phyloP scores from a whole-genome alignment of 176 grass and related monocot genomes.

The Elaeis guineensis region DNA sequence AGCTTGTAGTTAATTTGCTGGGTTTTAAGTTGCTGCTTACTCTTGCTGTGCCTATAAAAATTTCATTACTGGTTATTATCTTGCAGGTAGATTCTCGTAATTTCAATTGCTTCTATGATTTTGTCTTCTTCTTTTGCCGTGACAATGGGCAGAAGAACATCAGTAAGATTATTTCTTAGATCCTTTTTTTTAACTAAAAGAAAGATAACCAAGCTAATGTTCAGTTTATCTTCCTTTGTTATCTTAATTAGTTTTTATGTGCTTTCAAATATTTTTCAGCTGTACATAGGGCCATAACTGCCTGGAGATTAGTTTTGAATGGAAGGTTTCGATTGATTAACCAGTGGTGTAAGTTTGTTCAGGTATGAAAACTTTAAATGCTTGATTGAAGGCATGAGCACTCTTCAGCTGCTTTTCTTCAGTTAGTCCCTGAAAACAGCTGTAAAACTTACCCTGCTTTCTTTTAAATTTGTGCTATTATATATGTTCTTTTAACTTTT shows the following conservation, averaged over 20 bases:
- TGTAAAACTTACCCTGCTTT: too few species aligned
- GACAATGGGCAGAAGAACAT: conserved; percentile 91
- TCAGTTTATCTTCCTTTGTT: not conserved
- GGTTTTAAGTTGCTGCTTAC: too few species aligned
- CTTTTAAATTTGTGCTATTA: too few species aligned
- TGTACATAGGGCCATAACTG: conserved; percentile 65
- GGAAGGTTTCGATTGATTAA: conserved; percentile 84
- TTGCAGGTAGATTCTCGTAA: conserved; percentile 56
- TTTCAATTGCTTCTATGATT: conserved; percentile 82
- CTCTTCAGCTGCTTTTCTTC: too few species aligned
- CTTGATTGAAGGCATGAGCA: too few species aligned
- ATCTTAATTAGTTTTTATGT: not conserved
- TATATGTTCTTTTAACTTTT: too few species aligned
- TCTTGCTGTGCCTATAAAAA: not conserved
- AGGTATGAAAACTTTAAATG: conserved; percentile 30
- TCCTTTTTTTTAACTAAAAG: too few species aligned
- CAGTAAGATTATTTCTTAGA: conserved; percentile 38
- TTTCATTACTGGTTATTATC: conserved; percentile 16
- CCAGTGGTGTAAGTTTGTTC: conserved; percentile 82
- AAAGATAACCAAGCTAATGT: too few species aligned
- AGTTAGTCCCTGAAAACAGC: too few species aligned
- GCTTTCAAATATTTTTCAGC: conserved; percentile 35
- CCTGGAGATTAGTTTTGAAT: conserved; percentile 76
- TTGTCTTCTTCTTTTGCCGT: conserved; percentile 92
- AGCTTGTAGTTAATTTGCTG: too few species aligned